Evolutionary conservation across 2,329 filamentous ascomycete genomes (phyloP), one percentile per base, ranked within the genome.

Genomic region (Talaromyces sp.): DNA sequence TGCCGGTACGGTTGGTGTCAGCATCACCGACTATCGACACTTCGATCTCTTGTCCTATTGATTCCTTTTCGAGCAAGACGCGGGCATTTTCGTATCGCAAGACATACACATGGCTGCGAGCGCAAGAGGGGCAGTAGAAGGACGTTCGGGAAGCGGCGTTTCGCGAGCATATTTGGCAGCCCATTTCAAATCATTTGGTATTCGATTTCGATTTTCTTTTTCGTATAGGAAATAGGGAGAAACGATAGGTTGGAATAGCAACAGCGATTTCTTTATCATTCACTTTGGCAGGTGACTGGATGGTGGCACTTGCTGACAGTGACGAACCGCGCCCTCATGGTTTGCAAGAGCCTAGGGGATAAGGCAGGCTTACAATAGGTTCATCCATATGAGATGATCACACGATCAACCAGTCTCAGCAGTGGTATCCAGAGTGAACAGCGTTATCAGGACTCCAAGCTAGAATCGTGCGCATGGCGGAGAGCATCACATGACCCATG

Each of bases 121-220:
- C 88, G 76, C 91, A 90, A 55, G 88, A 84, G 28, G 84, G 79
- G 72, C 89, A 92, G 68, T 90, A 79, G 68, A 90, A 89, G 13
- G 85, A 85, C 59, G 87, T 74, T 69, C 79, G 82, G 83, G 80
- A 74, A 79, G 69, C 77, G 73, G 69, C 84, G 80, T 73, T 80
- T 78, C 77, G 75, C 65, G 72, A 75, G 73, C 89, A 92, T 73
- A 90, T 84, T 72, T 86, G 82, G 78, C 89, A 92, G 71, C 84
- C 85, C 87, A 91, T 90, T 63, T 71, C 77, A 62, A 36, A 52
- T 57, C 30, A 44, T 30, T 30, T 19, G 27, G 36, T 17, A 0
- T n/a, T 39, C 36, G 17, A 3, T 39, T 30, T 30, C 8, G 5
- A 30, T 9, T 7, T 30, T 9, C 9, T 30, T 30, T 39, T 39